These are phyloP conservation scores for Schizopora paradoxa DNA, from an alignment of 1,284 basidiomycete species.

Conservation along the genomic window DNA sequence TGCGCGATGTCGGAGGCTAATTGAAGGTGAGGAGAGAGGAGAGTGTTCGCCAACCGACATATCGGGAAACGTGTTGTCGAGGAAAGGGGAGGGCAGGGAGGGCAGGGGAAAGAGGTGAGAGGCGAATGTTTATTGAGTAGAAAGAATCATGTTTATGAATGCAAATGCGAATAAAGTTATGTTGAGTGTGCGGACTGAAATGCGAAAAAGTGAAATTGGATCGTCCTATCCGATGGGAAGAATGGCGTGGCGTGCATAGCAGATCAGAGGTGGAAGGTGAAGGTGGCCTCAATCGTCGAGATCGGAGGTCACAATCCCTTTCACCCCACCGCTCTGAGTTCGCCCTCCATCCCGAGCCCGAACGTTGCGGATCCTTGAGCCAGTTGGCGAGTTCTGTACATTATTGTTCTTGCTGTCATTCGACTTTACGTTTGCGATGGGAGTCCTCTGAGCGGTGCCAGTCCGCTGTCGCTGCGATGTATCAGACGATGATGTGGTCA, in stretches of 20 bases:
- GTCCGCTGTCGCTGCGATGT: constrained; percentile 10
- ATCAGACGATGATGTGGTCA: constrained; percentile 17
- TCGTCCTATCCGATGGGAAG: too few relatives aligned
- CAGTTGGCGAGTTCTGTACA: constrained; percentile 21
- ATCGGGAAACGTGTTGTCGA: too few relatives aligned
- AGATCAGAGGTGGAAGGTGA: constrained; percentile 15
- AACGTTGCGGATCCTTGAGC: constrained; percentile 54
- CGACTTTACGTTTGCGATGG: constrained; percentile 13
- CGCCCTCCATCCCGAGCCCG: constrained; percentile 71
- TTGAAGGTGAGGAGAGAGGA: not conserved
- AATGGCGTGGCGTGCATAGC: too few relatives aligned
- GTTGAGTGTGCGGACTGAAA: too few relatives aligned
- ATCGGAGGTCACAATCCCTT: constrained; percentile 51
- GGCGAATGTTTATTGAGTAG: too few relatives aligned
- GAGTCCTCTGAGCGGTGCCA: constrained; percentile 12
- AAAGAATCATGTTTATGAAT: too few relatives aligned
- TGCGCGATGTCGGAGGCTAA: not conserved
- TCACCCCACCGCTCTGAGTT: constrained; percentile 76
- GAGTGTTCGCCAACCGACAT: too few relatives aligned
- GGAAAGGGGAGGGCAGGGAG: too few relatives aligned
- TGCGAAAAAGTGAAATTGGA: too few relatives aligned
- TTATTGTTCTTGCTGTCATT: constrained; percentile 33
- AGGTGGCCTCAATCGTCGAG: constrained; percentile 32
- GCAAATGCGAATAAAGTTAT: too few relatives aligned
- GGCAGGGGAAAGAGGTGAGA: too few relatives aligned